phyloP scores from a whole-genome alignment of 2,329 filamentous ascomycete genomes.

The Colletotrichum sublineola region DNA sequence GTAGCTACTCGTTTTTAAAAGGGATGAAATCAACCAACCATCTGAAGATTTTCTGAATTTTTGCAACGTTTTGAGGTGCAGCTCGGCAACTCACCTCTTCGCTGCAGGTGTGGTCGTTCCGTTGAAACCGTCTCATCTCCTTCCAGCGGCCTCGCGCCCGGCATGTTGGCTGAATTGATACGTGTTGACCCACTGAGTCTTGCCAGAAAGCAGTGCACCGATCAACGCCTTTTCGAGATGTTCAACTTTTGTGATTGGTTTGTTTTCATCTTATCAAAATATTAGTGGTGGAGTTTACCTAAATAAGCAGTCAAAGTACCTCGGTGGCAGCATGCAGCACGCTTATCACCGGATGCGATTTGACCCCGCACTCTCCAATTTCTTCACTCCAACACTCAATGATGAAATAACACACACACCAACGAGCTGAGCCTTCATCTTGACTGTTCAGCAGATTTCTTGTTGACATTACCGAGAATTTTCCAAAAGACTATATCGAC shows the following conservation, averaged over 20 bases:
- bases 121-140: no score
- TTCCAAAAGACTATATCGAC: neutral
- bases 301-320: neutral
- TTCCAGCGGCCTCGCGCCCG: no score
- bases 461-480: neutral
- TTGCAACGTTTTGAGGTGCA: no score
- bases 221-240: neutral
- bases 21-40: no score
- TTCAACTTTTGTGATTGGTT: neutral
- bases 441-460: no score
- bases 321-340: neutral
- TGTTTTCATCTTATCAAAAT: neutral
- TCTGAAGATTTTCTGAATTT: no score
- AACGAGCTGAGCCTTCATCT: neutral
- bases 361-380: constrained; percentile 6
- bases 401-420: neutral
- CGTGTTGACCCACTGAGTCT: neutral
- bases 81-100: no score
- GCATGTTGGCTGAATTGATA: neutral
- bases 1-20: no score
- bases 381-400: neutral
- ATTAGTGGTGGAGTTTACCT: constrained; percentile 9
- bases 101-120: no score
- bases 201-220: neutral
- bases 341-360: neutral